Evolutionary conservation across 2,329 filamentous ascomycete genomes (phyloP).

Genomic region (Hypoxylon sp.): DNA sequence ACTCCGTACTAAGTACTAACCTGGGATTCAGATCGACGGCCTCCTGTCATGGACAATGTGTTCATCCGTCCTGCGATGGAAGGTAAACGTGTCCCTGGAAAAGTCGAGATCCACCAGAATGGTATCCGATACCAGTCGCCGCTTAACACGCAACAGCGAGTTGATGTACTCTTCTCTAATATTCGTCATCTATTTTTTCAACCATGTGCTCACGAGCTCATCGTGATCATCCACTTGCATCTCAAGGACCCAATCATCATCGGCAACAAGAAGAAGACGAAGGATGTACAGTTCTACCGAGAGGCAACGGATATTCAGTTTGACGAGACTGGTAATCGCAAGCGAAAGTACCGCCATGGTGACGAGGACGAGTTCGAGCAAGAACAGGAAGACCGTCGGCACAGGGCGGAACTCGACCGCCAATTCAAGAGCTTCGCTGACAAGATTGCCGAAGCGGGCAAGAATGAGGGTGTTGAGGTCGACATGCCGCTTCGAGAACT

Average conservation of each 20-base stretch:
- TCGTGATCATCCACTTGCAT: conserved; percentile 98
- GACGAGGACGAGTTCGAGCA: conserved; percentile 99
- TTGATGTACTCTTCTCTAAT: conserved; percentile 97
- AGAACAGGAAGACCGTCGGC: conserved; percentile 94
- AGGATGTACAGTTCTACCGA: conserved; percentile 97
- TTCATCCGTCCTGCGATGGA: conserved; percentile 96
- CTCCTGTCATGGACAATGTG: conserved; percentile 90
- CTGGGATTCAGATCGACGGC: conserved; percentile 82
- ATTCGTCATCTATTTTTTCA: conserved; percentile 99
- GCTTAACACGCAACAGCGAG: conserved; percentile 82
- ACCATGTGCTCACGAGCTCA: conserved; percentile 94
- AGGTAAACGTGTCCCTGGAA: conserved; percentile 95
- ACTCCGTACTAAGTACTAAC: conserved; percentile 64
- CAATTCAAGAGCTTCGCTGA: conserved; percentile 97
- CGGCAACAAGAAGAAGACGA: conserved; percentile 97
- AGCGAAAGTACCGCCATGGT: conserved; percentile 96
- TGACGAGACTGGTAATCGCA: conserved; percentile 97
- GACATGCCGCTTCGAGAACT: conserved; percentile 98
- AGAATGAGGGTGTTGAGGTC: conserved; percentile 90
- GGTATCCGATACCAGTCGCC: conserved; percentile 95
- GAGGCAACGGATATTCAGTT: conserved; percentile 99
- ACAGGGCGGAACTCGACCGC: conserved; percentile 91
- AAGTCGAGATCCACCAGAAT: conserved; percentile 98
- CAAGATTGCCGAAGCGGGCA: conserved; percentile 96
- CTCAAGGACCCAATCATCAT: conserved; percentile 98